A percentile compares a stretch with the other conserved stretches of the same genome.
phyloP scores from a whole-genome alignment of 805 yeast genomes.

The Clavispora fructus region DNA sequence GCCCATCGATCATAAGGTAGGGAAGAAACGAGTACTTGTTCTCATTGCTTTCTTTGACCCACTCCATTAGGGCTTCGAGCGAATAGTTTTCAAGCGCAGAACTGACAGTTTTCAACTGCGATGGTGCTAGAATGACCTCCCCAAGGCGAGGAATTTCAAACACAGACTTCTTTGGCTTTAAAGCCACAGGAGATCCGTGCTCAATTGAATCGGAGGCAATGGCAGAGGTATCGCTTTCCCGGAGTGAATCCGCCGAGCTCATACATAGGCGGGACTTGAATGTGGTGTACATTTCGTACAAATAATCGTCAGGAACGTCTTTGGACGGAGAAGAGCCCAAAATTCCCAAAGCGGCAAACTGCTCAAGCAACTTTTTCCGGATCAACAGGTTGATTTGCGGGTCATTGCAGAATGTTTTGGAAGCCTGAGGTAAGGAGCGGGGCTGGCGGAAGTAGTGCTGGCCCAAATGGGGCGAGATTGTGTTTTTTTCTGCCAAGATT shows the following conservation, averaged over 20 bases:
- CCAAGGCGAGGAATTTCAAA: slow-evolving; percentile 10
- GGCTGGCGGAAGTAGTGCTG: slow-evolving; percentile 12
- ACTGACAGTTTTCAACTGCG: background rate
- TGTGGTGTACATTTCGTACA: slow-evolving; percentile 26
- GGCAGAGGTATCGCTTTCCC: background rate
- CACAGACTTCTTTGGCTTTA: slow-evolving; percentile 1
- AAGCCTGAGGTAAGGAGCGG: slow-evolving; percentile 6
- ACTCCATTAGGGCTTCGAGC: slow-evolving; percentile 8
- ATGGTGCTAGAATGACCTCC: slow-evolving; percentile 7
- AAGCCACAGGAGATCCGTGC: background rate
- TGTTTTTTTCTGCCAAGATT: slow-evolving; percentile 23
- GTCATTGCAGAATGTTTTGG: slow-evolving; percentile 25
- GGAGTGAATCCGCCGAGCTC: slow-evolving; percentile 1
- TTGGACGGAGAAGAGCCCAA: slow-evolving; percentile 31
- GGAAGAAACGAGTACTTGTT: slow-evolving; percentile 22
- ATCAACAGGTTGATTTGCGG: slow-evolving; percentile 27
- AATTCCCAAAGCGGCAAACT: slow-evolving; percentile 31
- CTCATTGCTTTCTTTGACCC: slow-evolving; percentile 11
- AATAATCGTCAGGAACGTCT: slow-evolving; percentile 21
- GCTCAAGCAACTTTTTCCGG: slow-evolving; percentile 27
- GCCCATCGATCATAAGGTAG: slow-evolving; percentile 22
- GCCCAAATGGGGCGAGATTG: slow-evolving; percentile 15
- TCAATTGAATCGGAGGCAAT: background rate
- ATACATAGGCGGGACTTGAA: slow-evolving; percentile 24
- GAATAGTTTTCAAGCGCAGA: slow-evolving; percentile 2